Base-by-base conservation (phyloP, 2,329 filamentous ascomycete genomes). In the Aspergillus quadricinctus region DNA sequence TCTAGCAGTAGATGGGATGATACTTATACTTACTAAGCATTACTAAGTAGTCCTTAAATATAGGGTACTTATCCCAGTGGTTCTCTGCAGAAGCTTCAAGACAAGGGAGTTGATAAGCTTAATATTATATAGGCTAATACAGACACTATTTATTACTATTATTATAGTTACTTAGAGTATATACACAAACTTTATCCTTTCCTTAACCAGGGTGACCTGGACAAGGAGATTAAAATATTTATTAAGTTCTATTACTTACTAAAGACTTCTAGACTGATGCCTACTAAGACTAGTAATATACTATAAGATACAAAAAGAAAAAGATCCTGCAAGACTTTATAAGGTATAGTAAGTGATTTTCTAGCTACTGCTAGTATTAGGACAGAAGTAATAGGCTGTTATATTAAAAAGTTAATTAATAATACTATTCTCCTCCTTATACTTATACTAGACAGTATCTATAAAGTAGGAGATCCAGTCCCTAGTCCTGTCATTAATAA, bases 361-460 rank as follows among this genome's bases (percentile, higher is more conserved):
- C 69, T 63, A 29, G 61, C 62, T 5, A 62, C 63, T 25, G 53
- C 60, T 37, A 51, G 54, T 25, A 52, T 55, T 4, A 61, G 53
- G 28, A 46, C 57, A 2, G 60, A 65, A 17, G 49, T 43, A 5
- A 25, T 55, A 5, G 10, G 52, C 41, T 58, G 55, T 23, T 60
- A 64, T 19, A 73, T 79, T 23, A 75, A 77, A 48, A 72, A 87
- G 52, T 90, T 88, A 6, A 85, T 93, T n/a, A 83, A 86, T 52
- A 96, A 90, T 63, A 92, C 91, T 0, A 81, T 97, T 40, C 84
- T 97, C 1, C 80, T 97, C 2, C 80, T 93, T 3, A 85, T 96
- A 0, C 80, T 97, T 53, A 93, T 92, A 0, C 77, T 99, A 6
- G 94, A 94, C 19, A 92, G 91, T 67, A 88, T 97, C 11, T 93